Evolutionary conservation across 352 stramenopile species (phyloP), one percentile per base, ranked within the genome.

Genomic region (Phytophthora constricta): DNA sequence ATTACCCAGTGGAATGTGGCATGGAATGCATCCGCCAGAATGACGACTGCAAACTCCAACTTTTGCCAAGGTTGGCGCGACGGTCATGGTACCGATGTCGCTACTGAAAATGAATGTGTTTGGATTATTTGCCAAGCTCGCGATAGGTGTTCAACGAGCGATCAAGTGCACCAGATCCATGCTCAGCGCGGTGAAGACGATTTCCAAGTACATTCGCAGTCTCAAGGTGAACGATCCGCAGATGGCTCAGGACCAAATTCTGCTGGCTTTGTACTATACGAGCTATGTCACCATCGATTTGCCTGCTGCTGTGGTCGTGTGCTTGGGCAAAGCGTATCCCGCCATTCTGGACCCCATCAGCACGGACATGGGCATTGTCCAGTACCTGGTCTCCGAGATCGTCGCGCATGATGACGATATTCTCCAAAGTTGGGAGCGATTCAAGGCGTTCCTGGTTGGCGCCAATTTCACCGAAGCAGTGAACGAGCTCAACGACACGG

Each of bases 241-340:
- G 31, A 41, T 33, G 11, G 3, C 69, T 2, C 13, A 54, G 23
- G 68, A 76, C 50, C 27, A 76, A 20, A 17, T 76, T 11, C 16
- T 76, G 22, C 58, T 69, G 63, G 68, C 64, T 2, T 7, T 76
- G 33, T 76, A 76, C 58, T 62, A 76, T 22, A 76, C 68, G 14
- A 77, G 69, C 46, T 77, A 77, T 55, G 48, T 77, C 28, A 77
- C 69, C 1, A 77, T 77, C 46, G 69, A 77, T 25, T 45, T 77
- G 2, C 69, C 69, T 5, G 69, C 73, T n/a, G 72, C 58, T 64
- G 73, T 69, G 26, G 54, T 64, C 31, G 69, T 76, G 58, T 76
- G 68, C 19, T 62, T 77, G 54, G 65, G 59, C 4, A 54, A 39
- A 28, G 23, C 59, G 5, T 77, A 77, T 47, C 60, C 63, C 22